Base-by-base conservation (phyloP, 208 protist genomes). In the Balamuthia mandrillaris region DNA sequence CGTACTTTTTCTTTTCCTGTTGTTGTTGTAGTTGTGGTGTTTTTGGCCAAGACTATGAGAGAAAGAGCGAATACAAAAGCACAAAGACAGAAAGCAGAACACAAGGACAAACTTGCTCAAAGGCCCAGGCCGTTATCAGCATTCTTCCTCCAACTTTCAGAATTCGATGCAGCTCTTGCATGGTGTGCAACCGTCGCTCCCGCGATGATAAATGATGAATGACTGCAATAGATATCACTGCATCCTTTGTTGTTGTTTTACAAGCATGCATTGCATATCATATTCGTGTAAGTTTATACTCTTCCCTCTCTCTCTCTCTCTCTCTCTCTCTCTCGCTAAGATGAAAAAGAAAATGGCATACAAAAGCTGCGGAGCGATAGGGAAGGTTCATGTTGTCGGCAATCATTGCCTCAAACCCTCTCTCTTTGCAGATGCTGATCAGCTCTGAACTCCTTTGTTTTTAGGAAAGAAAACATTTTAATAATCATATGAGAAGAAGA, bases 51-150 rank as follows among this genome's bases (percentile, higher is more conserved):
- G n/a, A n/a, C 18, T 27, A 56, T 56, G 21, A 56, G n/a, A n/a
- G n/a, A n/a, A n/a, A n/a, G n/a, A n/a, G n/a, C n/a, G n/a, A n/a
- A n/a, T n/a, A n/a, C n/a, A n/a, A n/a, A n/a, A n/a, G n/a, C n/a
- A n/a, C n/a, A n/a, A n/a, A n/a, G n/a, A n/a, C n/a, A n/a, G n/a
- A n/a, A n/a, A n/a, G n/a, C n/a, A n/a, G n/a, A n/a, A n/a, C n/a
- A n/a, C n/a, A n/a, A n/a, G n/a, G n/a, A 51, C 4, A 35, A 54
- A 27, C 75, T 44, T 83, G 75, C 21, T 88, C 86, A 54, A 84
- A 84, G 21, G 86, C 82, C 86, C 86, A 88, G 35, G 88, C 86
- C 4, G 68, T 81, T 61, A 88, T 84, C 35, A 88, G 77, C 54
- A 86, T 39, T 24, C 4, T 41, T 1, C 86, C 86, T 9, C 77